Percentiles rank a stretch among this genome's conserved stretches.
phyloP scores from a whole-genome alignment of 2,329 filamentous ascomycete genomes.

The Sporothrix mexicana region DNA sequence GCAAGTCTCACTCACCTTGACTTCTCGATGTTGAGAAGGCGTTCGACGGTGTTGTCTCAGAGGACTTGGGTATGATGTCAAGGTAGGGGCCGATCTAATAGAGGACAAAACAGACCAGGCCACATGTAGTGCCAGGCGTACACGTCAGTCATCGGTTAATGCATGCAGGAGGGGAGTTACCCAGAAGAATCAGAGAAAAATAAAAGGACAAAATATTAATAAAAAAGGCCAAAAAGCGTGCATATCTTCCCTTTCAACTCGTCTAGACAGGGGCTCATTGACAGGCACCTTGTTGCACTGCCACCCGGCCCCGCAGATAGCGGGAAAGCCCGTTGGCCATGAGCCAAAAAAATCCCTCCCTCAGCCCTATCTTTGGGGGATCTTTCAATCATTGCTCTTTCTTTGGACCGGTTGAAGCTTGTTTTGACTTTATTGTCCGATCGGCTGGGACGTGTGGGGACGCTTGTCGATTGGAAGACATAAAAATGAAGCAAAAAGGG shows the following conservation, averaged over 20 bases:
- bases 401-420: not conserved
- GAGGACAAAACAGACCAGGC: not conserved
- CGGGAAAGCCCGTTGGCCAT: slow-evolving; percentile 33
- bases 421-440: slow-evolving; percentile 11
- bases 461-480: not conserved
- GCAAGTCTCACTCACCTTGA: slow-evolving; percentile 55
- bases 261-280: not conserved
- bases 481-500: not conserved
- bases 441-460: not conserved
- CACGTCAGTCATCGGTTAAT: slow-evolving; percentile 24
- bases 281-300: slow-evolving; percentile 34
- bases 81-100: slow-evolving; percentile 52
- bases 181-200: not conserved
- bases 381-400: not conserved
- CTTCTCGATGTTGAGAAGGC: slow-evolving; percentile 61
- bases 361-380: not conserved
- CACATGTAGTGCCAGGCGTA: slow-evolving; percentile 15
- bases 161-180: not conserved
- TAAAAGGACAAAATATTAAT: not conserved
- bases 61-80: slow-evolving; percentile 56
- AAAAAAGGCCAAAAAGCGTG: not conserved
- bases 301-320: slow-evolving; percentile 38
- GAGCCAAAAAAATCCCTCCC: not conserved
- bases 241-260: not conserved
- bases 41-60: slow-evolving; percentile 64